Base-by-base conservation (phyloP, 305 asterid genomes). In the Rubia peregrina region DNA sequence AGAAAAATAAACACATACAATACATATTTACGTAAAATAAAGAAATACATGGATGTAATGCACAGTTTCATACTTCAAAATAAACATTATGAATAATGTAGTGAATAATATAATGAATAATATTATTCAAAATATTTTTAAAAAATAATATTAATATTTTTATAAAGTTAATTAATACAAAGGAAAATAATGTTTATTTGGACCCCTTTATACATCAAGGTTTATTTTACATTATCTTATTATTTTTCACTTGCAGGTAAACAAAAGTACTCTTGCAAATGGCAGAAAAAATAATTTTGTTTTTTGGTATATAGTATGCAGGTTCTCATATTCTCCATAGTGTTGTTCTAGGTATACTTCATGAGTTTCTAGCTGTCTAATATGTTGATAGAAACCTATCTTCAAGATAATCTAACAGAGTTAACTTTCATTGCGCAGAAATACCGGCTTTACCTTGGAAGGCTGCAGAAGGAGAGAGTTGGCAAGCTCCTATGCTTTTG, bases 191-290 rank as follows among this genome's bases (percentile, higher is more conserved):
- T n/a, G n/a, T n/a, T n/a, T n/a, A n/a, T n/a, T n/a, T n/a, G n/a
- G n/a, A n/a, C n/a, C n/a, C n/a, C n/a, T n/a, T n/a, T n/a, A n/a
- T n/a, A n/a, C n/a, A n/a, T n/a, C n/a, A n/a, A n/a, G n/a, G n/a
- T n/a, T n/a, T n/a, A n/a, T n/a, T n/a, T n/a, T n/a, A n/a, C n/a
- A n/a, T n/a, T n/a, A n/a, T n/a, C n/a, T n/a, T n/a, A n/a, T n/a
- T n/a, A n/a, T n/a, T n/a, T n/a, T n/a, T 75, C 98, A 93, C 81
- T 81, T 93, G 76, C 98, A 93, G 96, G 98, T 93, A 82, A 69
- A 21, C 24, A 16, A 33, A 59, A 36, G 49, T 64, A 65, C 42
- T 14, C 41, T 19, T 36, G 22, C 55, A 10, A 46, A 56, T 41
- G 21, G 24, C 13, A 21, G 9, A 5, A 36, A 63, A 60, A 41